A percentile compares a stretch with the other conserved stretches of the same genome.
phyloP scores from a whole-genome alignment of 176 grass and related monocot species.

The Secale cereale region DNA sequence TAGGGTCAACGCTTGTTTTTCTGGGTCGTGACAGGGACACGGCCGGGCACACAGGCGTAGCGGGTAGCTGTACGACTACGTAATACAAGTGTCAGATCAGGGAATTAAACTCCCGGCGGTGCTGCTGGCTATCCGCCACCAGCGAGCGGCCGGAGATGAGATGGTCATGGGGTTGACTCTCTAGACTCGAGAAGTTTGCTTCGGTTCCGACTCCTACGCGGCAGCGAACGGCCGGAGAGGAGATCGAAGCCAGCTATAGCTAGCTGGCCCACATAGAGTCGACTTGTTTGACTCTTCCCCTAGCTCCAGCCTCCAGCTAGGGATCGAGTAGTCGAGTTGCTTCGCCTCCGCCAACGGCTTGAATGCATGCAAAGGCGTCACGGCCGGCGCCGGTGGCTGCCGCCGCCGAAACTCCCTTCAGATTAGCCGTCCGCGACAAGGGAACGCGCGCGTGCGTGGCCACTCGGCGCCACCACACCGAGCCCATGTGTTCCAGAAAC shows the following conservation, averaged over 20 bases:
- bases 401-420: slow-evolving; percentile 17
- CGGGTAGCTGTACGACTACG: neutral
- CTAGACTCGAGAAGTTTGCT: neutral
- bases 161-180: neutral
- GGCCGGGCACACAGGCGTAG: neutral
- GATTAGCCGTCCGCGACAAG: neutral
- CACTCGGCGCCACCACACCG: neutral
- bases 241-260: too few relatives aligned
- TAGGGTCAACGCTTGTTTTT: neutral
- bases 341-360: neutral
- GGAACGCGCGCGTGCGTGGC: neutral
- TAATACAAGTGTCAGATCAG: neutral
- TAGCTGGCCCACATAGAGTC: neutral
- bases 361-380: slow-evolving; percentile 9
- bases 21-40: neutral
- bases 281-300: neutral
- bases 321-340: neutral
- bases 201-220: neutral
- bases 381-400: neutral
- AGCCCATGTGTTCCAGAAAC: neutral
- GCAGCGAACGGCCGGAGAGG: too few relatives aligned
- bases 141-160: neutral
- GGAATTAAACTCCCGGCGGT: neutral
- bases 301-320: neutral
- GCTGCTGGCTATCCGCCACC: neutral